phyloP scores from a whole-genome alignment of 2,329 filamentous ascomycete genomes.

The Colletotrichum gloeosporioides region DNA sequence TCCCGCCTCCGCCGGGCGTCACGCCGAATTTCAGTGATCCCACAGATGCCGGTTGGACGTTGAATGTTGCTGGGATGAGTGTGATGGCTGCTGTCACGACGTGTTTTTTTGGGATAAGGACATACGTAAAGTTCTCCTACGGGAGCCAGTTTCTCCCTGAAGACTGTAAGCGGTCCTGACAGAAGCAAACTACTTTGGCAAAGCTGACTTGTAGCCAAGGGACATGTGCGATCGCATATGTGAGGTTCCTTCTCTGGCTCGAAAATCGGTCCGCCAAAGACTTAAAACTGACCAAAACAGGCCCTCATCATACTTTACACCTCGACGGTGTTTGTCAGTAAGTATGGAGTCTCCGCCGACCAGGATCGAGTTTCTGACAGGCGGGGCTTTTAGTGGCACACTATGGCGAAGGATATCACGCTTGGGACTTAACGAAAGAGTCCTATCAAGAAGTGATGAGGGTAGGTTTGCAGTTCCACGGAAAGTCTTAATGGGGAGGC shows the following conservation, averaged over 20 bases:
- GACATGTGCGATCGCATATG: slow-evolving; percentile 15
- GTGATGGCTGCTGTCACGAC: slow-evolving; percentile 20
- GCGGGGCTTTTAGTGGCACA: slow-evolving; percentile 25
- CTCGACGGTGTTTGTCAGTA: slow-evolving; percentile 8
- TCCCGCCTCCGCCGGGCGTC: slow-evolving; percentile 27
- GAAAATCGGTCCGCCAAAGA: neutral
- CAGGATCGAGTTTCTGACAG: neutral
- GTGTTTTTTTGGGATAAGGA: slow-evolving; percentile 20
- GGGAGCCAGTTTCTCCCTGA: neutral
- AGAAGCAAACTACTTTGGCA: too few relatives aligned
- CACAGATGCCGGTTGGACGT: slow-evolving; percentile 10
- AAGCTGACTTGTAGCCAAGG: neutral
- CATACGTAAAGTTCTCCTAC: slow-evolving; percentile 21
- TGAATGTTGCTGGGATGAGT: slow-evolving; percentile 19
- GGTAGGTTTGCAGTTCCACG: neutral
- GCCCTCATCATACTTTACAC: neutral
- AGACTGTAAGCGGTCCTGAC: neutral
- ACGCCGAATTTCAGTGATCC: slow-evolving; percentile 26
- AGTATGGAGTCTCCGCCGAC: neutral
- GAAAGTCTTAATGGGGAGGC: neutral
- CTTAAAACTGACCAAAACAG: neutral
- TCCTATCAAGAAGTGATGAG: slow-evolving; percentile 21
- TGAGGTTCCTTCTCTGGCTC: neutral
- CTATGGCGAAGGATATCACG: slow-evolving; percentile 27
- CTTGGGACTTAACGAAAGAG: slow-evolving; percentile 26